phyloP scores from a whole-genome alignment of 2,329 filamentous ascomycete genomes.

The Epichloe uncinata region DNA sequence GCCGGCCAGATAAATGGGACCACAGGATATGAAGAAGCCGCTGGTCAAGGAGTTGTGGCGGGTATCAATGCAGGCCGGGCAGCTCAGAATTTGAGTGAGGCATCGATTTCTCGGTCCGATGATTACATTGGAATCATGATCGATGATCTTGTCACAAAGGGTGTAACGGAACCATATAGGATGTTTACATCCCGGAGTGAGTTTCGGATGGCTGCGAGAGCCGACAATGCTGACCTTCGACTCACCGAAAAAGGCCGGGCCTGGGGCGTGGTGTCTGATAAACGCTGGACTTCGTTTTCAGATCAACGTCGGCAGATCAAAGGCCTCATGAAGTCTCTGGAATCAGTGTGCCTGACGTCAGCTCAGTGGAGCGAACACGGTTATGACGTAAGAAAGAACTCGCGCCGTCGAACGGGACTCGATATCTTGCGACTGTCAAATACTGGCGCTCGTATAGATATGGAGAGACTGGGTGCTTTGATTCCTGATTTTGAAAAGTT shows the following conservation, averaged over 20 bases:
- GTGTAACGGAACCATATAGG: slow-evolving; percentile 89
- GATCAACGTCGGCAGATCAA: slow-evolving; percentile 54
- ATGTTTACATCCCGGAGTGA: slow-evolving; percentile 98
- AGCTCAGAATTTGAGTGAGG: slow-evolving; percentile 48
- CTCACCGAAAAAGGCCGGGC: slow-evolving; percentile 66
- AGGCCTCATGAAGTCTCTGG: slow-evolving; percentile 49
- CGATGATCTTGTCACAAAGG: slow-evolving; percentile 92
- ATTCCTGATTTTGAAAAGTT: slow-evolving; percentile 46
- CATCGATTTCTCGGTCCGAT: slow-evolving; percentile 67
- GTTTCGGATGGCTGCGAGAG: slow-evolving; percentile 81
- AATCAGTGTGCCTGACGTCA: slow-evolving; percentile 42
- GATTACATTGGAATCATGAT: slow-evolving; percentile 99
- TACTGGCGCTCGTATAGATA: slow-evolving; percentile 27
- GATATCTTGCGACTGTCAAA: slow-evolving; percentile 63
- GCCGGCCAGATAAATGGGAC: slow-evolving; percentile 98
- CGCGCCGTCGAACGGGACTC: slow-evolving; percentile 55
- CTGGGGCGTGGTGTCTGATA: slow-evolving; percentile 66
- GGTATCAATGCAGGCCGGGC: slow-evolving; percentile 89
- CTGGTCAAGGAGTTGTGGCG: slow-evolving; percentile 82
- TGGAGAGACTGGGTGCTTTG: slow-evolving; percentile 41
- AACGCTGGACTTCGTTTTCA: slow-evolving; percentile 59
- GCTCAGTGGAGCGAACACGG: slow-evolving; percentile 56
- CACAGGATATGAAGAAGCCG: slow-evolving; percentile 94
- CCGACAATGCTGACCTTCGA: slow-evolving; percentile 86
- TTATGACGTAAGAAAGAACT: slow-evolving; percentile 55